Evolutionary conservation across 2,329 filamentous ascomycete species (phyloP), one percentile per base, ranked within the genome.

Genomic region (Xylaria sp.): DNA sequence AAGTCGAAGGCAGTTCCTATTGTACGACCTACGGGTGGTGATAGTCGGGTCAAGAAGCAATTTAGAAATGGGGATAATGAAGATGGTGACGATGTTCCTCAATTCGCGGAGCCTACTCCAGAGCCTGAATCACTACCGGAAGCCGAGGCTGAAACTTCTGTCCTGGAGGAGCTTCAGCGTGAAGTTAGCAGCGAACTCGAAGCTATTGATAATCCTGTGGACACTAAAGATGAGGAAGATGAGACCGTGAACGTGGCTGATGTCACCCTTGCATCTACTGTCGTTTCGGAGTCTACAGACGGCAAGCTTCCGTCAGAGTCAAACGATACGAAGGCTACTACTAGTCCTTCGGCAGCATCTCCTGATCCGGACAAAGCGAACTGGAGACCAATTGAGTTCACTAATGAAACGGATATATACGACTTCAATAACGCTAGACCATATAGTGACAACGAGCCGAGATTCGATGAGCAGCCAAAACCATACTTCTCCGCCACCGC

Each of bases 1-100:
- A 88, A 87, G 69, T 92, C 89, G 4, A 97, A 95, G 78, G 92
- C 92, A 9, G 85, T 97, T 57, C 91, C 93, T 0, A 96, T 97
- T 65, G 78, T 94, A 9, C 83, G 83, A 40, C 91, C 91, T 1
- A 82, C 87, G 60, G 87, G 91, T n/a, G 87, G 91, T 60, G 85
- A 89, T 61, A 87, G 87, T 21, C 87, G 92, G 42, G 81, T 88
- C 72, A 97, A 97, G 82, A 88, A 75, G 67, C 70, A 93, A 74
- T 87, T 87, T 66, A 87, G 88, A 68, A 87, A 86, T 62, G 83
- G 78, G 3, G 64, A 65, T 47, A 85, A 82, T 17, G 85, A 84
- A 55, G 88, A 91, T 70, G 89, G 86, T 17, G 89, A 96, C 70
- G 85, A 89, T 52, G 87, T 94, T 23, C 89, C 91, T 21, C 82